Evolutionary conservation across 371 early-diverging fungal species (phyloP).

Genomic region (Thermomucor indicae-seudaticae): DNA sequence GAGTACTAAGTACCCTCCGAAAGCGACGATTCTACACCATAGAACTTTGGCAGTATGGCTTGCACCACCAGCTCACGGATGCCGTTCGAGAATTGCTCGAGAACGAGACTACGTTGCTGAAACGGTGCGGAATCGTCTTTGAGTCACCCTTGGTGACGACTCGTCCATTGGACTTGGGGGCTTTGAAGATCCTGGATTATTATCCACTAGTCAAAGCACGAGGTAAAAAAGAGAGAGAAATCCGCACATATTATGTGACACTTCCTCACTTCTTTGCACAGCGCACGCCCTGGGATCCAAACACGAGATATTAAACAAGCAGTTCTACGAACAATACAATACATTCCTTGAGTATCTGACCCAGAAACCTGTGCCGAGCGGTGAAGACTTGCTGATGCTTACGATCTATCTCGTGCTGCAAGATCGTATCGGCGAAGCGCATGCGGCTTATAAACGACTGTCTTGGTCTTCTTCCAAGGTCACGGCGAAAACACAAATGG

Average conservation of each 20-base stretch:
- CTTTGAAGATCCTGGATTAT: slow-evolving; percentile 34
- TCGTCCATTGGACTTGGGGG: slow-evolving; percentile 1
- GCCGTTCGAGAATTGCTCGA: slow-evolving; percentile 20
- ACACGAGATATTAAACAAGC: slow-evolving; percentile 32
- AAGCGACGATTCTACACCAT: slow-evolving; percentile 12
- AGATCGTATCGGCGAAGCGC: slow-evolving; percentile 53
- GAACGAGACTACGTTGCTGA: slow-evolving; percentile 9
- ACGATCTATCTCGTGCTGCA: slow-evolving; percentile 48
- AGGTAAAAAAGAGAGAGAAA: slow-evolving; percentile 20
- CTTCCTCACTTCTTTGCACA: not conserved
- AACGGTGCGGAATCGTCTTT: slow-evolving; percentile 28
- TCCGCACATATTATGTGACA: not conserved
- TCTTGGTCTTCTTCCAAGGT: not conserved
- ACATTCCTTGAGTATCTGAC: slow-evolving; percentile 35
- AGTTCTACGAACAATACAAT: slow-evolving; percentile 41
- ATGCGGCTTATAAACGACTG: slow-evolving; percentile 3
- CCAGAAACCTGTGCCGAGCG: slow-evolving; percentile 20
- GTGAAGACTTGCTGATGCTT: slow-evolving; percentile 33
- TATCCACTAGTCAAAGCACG: slow-evolving; percentile 51
- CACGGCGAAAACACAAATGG: slow-evolving; percentile 32
- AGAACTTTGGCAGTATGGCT: slow-evolving; percentile 26
- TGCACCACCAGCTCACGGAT: slow-evolving; percentile 25
- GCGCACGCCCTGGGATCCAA: not conserved
- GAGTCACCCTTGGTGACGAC: slow-evolving; percentile 33
- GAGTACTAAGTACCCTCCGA: slow-evolving; percentile 6